These are phyloP conservation scores for Sarcomyxa edulis DNA, from an alignment of 768 basidiomycete species.

Conservation along the genomic window DNA sequence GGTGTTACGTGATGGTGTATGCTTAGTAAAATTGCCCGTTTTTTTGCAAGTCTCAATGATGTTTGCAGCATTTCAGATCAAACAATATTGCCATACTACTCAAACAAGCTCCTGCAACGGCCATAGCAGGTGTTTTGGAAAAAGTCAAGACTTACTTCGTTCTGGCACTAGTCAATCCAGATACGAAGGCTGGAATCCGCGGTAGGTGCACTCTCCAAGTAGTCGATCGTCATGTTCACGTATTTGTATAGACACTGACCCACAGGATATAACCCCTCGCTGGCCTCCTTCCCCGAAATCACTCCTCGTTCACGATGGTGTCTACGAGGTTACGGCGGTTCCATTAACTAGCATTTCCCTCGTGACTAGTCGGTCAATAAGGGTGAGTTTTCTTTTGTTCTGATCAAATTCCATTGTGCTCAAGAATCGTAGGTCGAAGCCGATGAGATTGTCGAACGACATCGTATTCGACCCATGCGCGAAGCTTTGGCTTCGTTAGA, in stretches of 20 bases:
- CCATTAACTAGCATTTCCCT: constrained; percentile 70
- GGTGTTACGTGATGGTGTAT: constrained; percentile 75
- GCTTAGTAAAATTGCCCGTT: constrained; percentile 15
- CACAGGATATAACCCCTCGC: constrained; percentile 55
- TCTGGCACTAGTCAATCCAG: constrained; percentile 63
- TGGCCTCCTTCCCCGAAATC: constrained; percentile 66
- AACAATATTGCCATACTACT: constrained; percentile 71
- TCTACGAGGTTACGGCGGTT: constrained; percentile 64
- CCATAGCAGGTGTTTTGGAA: constrained; percentile 36
- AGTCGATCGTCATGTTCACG: background rate
- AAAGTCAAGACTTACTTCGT: constrained; percentile 59
- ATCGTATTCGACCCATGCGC: constrained; percentile 56
- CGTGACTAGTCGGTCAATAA: constrained; percentile 64
- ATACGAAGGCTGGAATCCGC: constrained; percentile 47
- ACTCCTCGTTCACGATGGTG: constrained; percentile 42
- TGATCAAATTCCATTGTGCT: background rate
- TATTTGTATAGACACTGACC: constrained; percentile 46
- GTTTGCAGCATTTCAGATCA: constrained; percentile 63
- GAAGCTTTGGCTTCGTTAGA: constrained; percentile 49
- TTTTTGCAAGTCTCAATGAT: constrained; percentile 1
- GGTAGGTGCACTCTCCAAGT: no score
- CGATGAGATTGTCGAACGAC: constrained; percentile 60
- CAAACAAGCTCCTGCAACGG: constrained; percentile 50
- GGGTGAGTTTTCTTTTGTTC: constrained; percentile 38
- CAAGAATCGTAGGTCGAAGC: constrained; percentile 71